phyloP scores from a whole-genome alignment of 768 basidiomycete genomes.

The Amanita rimosa region DNA sequence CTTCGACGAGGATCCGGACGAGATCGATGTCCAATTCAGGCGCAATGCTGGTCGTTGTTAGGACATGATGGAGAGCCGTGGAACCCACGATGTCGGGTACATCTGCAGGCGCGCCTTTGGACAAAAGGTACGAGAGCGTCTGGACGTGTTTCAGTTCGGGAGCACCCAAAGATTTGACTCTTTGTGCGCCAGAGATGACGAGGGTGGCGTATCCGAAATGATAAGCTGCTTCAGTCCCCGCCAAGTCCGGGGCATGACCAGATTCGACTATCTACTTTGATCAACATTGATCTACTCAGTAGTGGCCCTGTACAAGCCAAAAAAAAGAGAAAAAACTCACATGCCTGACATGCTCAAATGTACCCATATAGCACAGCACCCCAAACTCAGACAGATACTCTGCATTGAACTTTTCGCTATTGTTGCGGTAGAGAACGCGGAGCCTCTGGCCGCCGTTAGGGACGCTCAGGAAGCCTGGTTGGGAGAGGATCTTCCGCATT shows the following conservation, averaged over 20 bases:
- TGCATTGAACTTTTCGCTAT: too few species aligned
- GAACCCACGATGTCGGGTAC: constrained; percentile 32
- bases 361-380: constrained; percentile 9
- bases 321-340: constrained; percentile 8
- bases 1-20: constrained; percentile 24
- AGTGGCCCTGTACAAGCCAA: too few species aligned
- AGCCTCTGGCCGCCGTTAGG: neutral
- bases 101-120: constrained; percentile 27
- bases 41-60: constrained; percentile 15
- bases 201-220: constrained; percentile 30
- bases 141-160: constrained; percentile 18
- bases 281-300: too few species aligned
- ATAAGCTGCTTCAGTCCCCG: constrained; percentile 29
- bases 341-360: constrained; percentile 11
- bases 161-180: constrained; percentile 10
- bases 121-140: constrained; percentile 29
- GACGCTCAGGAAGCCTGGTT: constrained; percentile 6
- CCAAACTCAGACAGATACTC: constrained; percentile 11
- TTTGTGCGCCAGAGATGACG: constrained; percentile 28
- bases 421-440: neutral
- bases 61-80: constrained; percentile 36
- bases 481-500: constrained; percentile 17
- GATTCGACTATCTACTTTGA: constrained; percentile 17
- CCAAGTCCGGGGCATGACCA: constrained; percentile 25
- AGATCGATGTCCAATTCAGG: constrained; percentile 19